phyloP scores from a whole-genome alignment of 1,139 yeast species.

The Saccharomyces hybrid region DNA sequence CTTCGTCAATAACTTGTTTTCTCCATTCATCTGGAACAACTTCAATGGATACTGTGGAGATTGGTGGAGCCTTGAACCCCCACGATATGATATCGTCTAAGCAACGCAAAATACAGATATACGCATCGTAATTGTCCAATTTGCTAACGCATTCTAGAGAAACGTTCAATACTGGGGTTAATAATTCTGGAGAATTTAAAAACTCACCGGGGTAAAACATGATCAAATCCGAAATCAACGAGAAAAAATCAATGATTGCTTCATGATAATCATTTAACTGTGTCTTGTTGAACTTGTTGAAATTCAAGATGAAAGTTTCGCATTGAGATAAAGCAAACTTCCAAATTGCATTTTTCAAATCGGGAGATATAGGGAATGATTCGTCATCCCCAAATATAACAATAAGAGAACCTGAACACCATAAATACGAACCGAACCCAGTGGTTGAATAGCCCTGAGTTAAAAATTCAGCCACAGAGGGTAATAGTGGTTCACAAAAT shows the following conservation, averaged over 20 bases:
- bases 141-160: slow-evolving; percentile 45
- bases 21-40: slow-evolving; percentile 48
- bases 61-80: slow-evolving; percentile 77
- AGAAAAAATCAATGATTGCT: slow-evolving; percentile 78
- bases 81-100: slow-evolving; percentile 73
- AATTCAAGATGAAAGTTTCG: slow-evolving; percentile 35
- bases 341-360: slow-evolving; percentile 42
- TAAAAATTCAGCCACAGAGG: slow-evolving; percentile 56
- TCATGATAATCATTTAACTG: slow-evolving; percentile 50
- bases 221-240: slow-evolving; percentile 72
- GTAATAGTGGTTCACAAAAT: slow-evolving; percentile 56
- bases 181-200: slow-evolving; percentile 47
- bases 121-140: slow-evolving; percentile 64
- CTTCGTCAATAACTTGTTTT: slow-evolving; percentile 37
- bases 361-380: slow-evolving; percentile 27
- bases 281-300: slow-evolving; percentile 27
- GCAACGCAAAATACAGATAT: slow-evolving; percentile 64
- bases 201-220: slow-evolving; percentile 70
- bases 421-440: slow-evolving; percentile 73
- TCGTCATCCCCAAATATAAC: slow-evolving; percentile 69
- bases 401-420: slow-evolving; percentile 82
- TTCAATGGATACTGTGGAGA: slow-evolving; percentile 52
- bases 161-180: slow-evolving; percentile 53
- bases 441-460: slow-evolving; percentile 61
- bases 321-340: slow-evolving; percentile 43